Base-by-base conservation (phyloP, 1,139 yeast species). In the Geotrichum carabidarum region DNA sequence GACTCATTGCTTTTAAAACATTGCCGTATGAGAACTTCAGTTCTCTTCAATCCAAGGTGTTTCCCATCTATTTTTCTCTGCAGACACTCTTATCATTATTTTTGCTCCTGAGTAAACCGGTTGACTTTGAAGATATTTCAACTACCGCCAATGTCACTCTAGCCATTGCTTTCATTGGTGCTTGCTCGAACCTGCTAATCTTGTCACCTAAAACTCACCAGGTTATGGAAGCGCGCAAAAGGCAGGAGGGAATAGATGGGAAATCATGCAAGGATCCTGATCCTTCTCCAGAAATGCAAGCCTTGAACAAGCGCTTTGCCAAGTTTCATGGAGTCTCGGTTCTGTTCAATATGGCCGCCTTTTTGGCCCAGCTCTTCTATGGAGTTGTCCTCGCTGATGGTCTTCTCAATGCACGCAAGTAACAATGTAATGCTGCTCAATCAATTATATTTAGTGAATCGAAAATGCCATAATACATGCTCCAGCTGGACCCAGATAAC, bases 11-110 rank as follows among this genome's bases (percentile, higher is more conserved):
- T 8, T 88, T 86, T 76, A 84, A 85, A 68, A 78, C 79, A 12
- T 78, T 93, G 58, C 83, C 88, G 48, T 78, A 88, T 60, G 84
- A 86, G 58, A 85, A 88, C 64, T 93, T 93, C 70, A 82, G 94
- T 48, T 72, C 74, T 34, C 78, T 93, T 56, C 98, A 93, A 72
- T 77, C 79, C 63, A 77, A 81, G 55, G 80, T 90, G 37, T 89
- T 93, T 72, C 97, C 97, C 34, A 74, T 78, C 35, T 91, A 86
- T 71, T 93, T 93, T 72, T 69, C 80, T n/a, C 79, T 88, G 50
- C 97, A 93, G 71, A 70, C 93, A 0, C 61, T 83, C 8, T 78
- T 86, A 1, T 94, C 97, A 2, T 63, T 81, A 0, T 61, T 84
- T 2, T 73, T 93, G 62, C 86, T 83, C 0, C 70, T 83, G 52